Evolutionary conservation across 495 filamentous ascomycete genomes (phyloP).

Genomic region (Aspergillus haitiensis): DNA sequence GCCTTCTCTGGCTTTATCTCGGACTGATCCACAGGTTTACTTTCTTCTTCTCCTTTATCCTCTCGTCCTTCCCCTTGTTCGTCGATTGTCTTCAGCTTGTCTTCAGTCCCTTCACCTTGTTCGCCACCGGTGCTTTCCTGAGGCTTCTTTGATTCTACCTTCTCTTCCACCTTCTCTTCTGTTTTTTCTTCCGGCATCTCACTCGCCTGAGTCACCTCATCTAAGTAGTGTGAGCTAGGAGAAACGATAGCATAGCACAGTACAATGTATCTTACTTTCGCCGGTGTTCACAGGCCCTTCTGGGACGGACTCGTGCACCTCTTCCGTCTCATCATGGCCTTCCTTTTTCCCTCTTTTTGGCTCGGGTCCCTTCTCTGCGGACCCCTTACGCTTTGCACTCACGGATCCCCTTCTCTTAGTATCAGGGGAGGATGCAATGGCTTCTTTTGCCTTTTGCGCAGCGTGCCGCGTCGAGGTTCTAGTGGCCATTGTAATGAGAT

Average conservation of each 20-base stretch:
- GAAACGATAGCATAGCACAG: background rate
- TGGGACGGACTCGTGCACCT: background rate
- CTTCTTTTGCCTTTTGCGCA: constrained; percentile 48
- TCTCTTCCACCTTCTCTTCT: constrained; percentile 11
- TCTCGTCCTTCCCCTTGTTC: no score
- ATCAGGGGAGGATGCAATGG: constrained; percentile 35
- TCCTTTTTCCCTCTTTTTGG: constrained; percentile 40
- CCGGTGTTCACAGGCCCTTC: constrained; percentile 5
- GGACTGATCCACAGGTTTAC: constrained; percentile 40
- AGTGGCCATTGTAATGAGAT: constrained; percentile 30
- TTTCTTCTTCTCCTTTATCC: constrained; percentile 28
- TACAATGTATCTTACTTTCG: constrained; percentile 4
- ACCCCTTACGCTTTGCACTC: constrained; percentile 40
- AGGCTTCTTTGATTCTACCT: constrained; percentile 33
- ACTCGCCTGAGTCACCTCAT: background rate
- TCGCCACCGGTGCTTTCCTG: background rate
- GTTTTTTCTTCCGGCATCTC: constrained; percentile 2
- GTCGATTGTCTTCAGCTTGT: constrained; percentile 31
- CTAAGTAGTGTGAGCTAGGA: background rate
- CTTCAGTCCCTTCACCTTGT: constrained; percentile 23
- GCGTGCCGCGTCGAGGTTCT: constrained; percentile 46
- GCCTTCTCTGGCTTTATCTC: constrained; percentile 5
- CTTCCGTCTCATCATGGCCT: constrained; percentile 7
- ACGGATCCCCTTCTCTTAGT: constrained; percentile 24
- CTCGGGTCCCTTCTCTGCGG: constrained; percentile 25